Evolutionary conservation across 306 rosid genomes (phyloP).

Genomic region (Quercus engelmannii): DNA sequence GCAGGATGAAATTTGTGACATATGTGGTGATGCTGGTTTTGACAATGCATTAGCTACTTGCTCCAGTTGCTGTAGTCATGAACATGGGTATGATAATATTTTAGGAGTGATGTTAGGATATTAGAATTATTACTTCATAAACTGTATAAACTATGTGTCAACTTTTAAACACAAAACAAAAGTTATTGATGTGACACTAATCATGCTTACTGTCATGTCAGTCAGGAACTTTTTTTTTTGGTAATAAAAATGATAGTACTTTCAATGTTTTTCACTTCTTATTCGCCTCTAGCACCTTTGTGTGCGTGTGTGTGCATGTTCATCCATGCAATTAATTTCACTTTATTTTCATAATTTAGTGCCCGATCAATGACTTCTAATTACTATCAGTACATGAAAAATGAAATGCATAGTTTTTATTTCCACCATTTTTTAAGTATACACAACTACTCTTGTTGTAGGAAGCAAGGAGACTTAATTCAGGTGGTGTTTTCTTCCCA

Average conservation of each 20-base stretch:
- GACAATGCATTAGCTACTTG: conserved; percentile 36
- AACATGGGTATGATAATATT: conserved; percentile 40
- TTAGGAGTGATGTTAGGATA: background rate
- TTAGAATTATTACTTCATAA: no score
- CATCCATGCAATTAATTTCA: background rate
- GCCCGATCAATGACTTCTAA: background rate
- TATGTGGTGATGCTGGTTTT: conserved; percentile 49
- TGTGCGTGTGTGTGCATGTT: background rate
- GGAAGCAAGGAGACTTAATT: conserved; percentile 3
- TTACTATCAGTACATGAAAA: background rate
- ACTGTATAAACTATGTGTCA: no score
- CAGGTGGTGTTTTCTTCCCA: background rate
- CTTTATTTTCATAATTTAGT: background rate
- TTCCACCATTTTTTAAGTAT: no score
- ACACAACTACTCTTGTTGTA: background rate
- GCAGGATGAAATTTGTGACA: conserved; percentile 55
- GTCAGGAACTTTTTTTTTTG: no score
- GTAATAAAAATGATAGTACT: no score
- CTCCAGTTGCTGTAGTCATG: conserved; percentile 38
- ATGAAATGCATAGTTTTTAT: no score
- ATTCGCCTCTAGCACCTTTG: no score
- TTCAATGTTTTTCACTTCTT: no score
- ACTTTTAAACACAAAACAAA: no score
- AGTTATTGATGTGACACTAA: no score
- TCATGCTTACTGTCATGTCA: no score